Evolutionary conservation across 768 basidiomycete genomes (phyloP), one percentile per base, ranked within the genome.

Genomic region (Kwoniella heveanensis): DNA sequence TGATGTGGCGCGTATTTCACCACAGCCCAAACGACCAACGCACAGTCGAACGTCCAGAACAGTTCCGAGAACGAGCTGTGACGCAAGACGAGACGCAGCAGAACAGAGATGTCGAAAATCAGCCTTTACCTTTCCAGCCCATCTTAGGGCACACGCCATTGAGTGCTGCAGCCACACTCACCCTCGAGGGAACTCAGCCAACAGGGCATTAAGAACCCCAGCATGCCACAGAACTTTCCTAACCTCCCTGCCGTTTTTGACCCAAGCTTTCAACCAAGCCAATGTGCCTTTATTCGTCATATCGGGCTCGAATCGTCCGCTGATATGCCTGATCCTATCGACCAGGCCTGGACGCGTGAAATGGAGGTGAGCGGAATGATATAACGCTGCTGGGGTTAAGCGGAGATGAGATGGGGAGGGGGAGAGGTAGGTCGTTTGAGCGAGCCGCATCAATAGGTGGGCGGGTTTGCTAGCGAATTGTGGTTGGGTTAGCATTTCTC

Each of bases 11-110:
- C 72, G 49, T 70, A 73, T 53, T 77, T 74, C 32, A 65, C 51
- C 9, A 77, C 60, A 5, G 73, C 75, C 75, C 75, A 77, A 22
- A 77, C 39, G 0, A 72, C 62, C n/a, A 77, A 50, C 1, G 71
- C 73, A 27, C 69, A 74, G 53, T 77, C 75, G 24, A 77, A 71
- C 13, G 64, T 66, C 75, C 73, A 77, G 37, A 74, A 70, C 6
- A 69, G 60, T 53, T 77, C 75, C 8, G 70, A 36, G 21, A 71
- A 62, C 9, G 70, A 68, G n/a, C 68, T 72, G 32, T 9, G 17
- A 49, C 5, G 25, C 22, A 49, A 17, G n/a, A n/a, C n/a, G n/a
- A n/a, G n/a, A n/a, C n/a, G n/a, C n/a, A n/a, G n/a, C n/a, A n/a
- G n/a, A n/a, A n/a, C n/a, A n/a, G n/a, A n/a, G n/a, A n/a, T n/a